Evolutionary conservation across 768 basidiomycete species (phyloP), one percentile per base, ranked within the genome.

Genomic region (Royoungia palumana): DNA sequence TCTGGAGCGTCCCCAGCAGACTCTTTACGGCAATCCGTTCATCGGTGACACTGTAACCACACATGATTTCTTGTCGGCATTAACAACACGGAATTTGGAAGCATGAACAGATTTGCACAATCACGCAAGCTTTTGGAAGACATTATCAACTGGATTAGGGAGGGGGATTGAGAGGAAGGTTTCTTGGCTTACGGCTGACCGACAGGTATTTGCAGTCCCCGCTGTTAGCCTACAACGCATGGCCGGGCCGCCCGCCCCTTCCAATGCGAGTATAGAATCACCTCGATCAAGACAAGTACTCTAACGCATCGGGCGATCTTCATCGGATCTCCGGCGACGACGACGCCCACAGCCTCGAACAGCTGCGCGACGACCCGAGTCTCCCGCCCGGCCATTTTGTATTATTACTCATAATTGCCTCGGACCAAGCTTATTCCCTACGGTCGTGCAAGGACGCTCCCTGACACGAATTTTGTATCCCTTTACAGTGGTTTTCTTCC

Each of bases 371-470:
- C 44, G 19, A 41, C 24, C 47, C 22, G 52, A 46, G 35, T 44
- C 47, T 32, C 41, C 46, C 49, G 38, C 51, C 46, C 48, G 51
- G 41, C 48, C 41, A 35, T 50, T 53, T 64, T 65, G 63, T 65
- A 65, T 65, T 58, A 68, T 68, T 68, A 66, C 63, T 68, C 66
- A 66, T 66, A 65, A 67, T 47, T 51, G 50, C 53, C 60, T 62
- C 49, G 47, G 65, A 65, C 54, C 51, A 40, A 59, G 41, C 47
- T 44, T 45, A 45, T 47, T 54, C 45, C 48, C 19, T 49, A 44
- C 44, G 56, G 62, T 56, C 54, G 44, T 54, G 42, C 61, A 57
- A 53, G 49, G 56, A 59, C 54, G 44, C 50, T 45, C 46, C 41
- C 42, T 53, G 55, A 46, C 52, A 51, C 43, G 49, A 41, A 39